phyloP scores from a whole-genome alignment of 768 basidiomycete genomes.

The Psilocybe cyanescens region DNA sequence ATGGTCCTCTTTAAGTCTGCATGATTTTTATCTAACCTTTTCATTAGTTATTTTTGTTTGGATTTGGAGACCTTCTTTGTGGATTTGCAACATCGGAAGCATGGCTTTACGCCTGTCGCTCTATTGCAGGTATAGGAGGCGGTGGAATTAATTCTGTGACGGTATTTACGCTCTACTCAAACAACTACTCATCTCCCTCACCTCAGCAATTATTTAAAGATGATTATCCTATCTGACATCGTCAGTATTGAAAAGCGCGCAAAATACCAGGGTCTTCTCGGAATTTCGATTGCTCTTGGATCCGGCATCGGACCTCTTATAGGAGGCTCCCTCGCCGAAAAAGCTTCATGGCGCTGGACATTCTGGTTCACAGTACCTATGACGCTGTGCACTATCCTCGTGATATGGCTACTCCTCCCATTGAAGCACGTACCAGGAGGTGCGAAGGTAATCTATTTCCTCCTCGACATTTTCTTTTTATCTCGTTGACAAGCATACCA shows the following conservation, averaged over 20 bases:
- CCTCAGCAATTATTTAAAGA: not conserved
- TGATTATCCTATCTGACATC: conserved; percentile 13
- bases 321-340: conserved; percentile 8
- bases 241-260: conserved; percentile 13
- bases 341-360: conserved; percentile 11
- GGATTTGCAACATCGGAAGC: conserved; percentile 12
- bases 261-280: conserved; percentile 11
- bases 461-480: not conserved
- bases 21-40: not conserved
- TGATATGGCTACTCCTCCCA: conserved; percentile 9
- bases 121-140: conserved; percentile 11
- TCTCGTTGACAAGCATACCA: not conserved
- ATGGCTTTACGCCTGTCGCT: conserved; percentile 10
- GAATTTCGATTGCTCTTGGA: conserved; percentile 9
- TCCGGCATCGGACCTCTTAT: conserved; percentile 10
- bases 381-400: conserved; percentile 3
- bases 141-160: conserved; percentile 12
- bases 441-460: not conserved
- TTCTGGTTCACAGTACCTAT: conserved; percentile 13
- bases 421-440: conserved; percentile 10
- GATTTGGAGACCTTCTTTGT: conserved; percentile 9
- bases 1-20: not conserved
- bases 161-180: not conserved
- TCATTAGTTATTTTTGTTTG: conserved; percentile 2
- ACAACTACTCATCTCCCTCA: not conserved